These are phyloP conservation scores for Hordeum marinum DNA, from an alignment of 176 grass and related monocot genomes.

Conservation along the genomic window DNA sequence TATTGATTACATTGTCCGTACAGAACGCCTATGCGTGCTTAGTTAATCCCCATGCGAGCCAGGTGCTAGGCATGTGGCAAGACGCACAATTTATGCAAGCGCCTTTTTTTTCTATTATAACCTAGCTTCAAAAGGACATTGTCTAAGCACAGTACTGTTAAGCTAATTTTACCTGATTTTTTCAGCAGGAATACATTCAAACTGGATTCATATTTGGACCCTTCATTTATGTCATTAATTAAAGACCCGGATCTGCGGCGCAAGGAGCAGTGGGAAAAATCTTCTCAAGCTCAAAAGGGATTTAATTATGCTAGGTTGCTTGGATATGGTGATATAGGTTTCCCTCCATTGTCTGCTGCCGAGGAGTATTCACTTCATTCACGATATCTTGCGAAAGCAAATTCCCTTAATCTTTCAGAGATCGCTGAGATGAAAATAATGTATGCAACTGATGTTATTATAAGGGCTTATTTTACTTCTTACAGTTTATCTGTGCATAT, in stretches of 20 bases:
- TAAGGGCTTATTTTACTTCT: not conserved
- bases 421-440: constrained; percentile 99
- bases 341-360: constrained; percentile 76
- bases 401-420: constrained; percentile 97
- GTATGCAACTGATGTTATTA: constrained; percentile 39
- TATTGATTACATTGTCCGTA: not conserved
- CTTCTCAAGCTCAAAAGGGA: constrained; percentile 72
- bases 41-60: too few relatives aligned
- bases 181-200: constrained; percentile 68
- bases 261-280: constrained; percentile 78
- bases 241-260: constrained; percentile 84
- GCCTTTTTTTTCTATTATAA: not conserved
- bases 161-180: constrained; percentile 23
- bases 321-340: constrained; percentile 89
- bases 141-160: not conserved
- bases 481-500: not conserved
- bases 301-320: constrained; percentile 88
- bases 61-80: not conserved
- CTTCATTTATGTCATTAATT: constrained; percentile 95
- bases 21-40: not conserved
- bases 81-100: not conserved
- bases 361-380: constrained; percentile 99
- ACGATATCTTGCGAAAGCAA: constrained; percentile 92
- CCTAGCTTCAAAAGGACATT: not conserved
- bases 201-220: constrained; percentile 87